Base-by-base conservation (phyloP, 2,329 filamentous ascomycete genomes). In the Hypocrella siamensis region DNA sequence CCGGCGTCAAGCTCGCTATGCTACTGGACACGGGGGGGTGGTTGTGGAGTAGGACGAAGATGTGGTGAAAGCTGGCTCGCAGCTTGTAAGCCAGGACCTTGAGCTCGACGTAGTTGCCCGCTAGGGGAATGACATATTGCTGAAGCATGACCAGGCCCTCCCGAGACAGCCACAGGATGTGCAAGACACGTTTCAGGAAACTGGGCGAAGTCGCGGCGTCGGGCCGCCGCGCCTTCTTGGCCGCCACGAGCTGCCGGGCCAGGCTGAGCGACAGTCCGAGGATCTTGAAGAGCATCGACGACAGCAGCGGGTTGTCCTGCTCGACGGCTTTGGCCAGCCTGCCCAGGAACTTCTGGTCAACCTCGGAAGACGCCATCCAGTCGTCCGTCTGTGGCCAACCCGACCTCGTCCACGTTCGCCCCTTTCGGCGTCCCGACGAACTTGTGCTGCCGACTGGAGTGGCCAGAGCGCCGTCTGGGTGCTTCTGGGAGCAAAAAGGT, bases 301-400 rank as follows among this genome's bases (percentile, higher is more conserved):
- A 81, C 28, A 96, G 70, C 14, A 86, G 65, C 4, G 81, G 76
- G 48, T 88, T 90, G 44, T 82, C 76, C 37, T 70, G 61, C 49
- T 78, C 75, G 43, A 84, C 85, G 38, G 75, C 69, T 56, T 77
- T 80, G 52, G 90, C 88, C 51, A 93, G 77, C 50, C 75, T 78
- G 58, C 84, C 85, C 47, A 98, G 69, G 58, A 92, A 93, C 61
- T 96, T 98, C 61, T 93, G 86, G 56, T 98, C 90, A 39, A 96
- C 84, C 59, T 93, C 84, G 38, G 85, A 90, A 51, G 86, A 90
- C 60, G 90, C 90, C 90, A 96, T 98, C 40, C 51, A 48, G 46
- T 32, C 27, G 3, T 18, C 3, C 19, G 24, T 24, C 12, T 17
- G 27, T n/a, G n/a, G n/a, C n/a, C n/a, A n/a, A n/a, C n/a, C n/a